Evolutionary conservation across 148 eudicot species (phyloP).

Genomic region (Heliamphora exappendiculata): DNA sequence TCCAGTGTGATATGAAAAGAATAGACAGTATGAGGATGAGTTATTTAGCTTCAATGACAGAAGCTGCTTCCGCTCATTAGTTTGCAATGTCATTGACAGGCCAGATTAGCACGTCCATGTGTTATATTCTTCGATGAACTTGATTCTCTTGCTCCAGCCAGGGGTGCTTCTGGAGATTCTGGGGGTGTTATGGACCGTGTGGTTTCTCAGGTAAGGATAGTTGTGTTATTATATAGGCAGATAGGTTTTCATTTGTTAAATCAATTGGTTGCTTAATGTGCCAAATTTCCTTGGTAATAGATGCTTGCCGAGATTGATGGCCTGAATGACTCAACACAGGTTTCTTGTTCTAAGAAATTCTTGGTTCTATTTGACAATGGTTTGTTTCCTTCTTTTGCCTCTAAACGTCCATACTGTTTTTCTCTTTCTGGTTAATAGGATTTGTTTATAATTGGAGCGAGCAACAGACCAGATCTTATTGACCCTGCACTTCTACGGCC

Average conservation of each 20-base stretch:
- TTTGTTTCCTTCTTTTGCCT: constrained; percentile 5
- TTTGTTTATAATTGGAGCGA: constrained; percentile 95
- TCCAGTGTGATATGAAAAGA: neutral
- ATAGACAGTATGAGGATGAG: neutral
- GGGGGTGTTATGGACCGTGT: constrained; percentile 99
- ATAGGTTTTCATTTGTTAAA: neutral
- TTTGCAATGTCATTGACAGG: constrained; percentile 34
- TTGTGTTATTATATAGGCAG: neutral
- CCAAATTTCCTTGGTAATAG: constrained; percentile 29
- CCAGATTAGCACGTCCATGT: constrained; percentile 95
- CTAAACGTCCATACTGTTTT: neutral
- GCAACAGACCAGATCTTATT: constrained; percentile 97
- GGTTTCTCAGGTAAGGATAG: constrained; percentile 76
- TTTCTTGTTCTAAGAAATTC: constrained; percentile 10
- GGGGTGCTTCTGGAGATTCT: constrained; percentile 99
- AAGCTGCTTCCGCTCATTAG: neutral
- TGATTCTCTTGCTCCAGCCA: constrained; percentile 96
- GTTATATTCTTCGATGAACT: constrained; percentile 98
- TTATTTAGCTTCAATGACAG: neutral
- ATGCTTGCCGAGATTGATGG: constrained; percentile 99
- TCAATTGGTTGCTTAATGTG: constrained; percentile 4
- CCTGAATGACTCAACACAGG: constrained; percentile 85
- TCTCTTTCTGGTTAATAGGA: constrained; percentile 40
- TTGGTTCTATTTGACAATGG: neutral
- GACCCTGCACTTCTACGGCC: constrained; percentile 95